These are phyloP conservation scores for Atalantia buxifolia DNA, from an alignment of 345 rosid genomes.

Conservation along the genomic window DNA sequence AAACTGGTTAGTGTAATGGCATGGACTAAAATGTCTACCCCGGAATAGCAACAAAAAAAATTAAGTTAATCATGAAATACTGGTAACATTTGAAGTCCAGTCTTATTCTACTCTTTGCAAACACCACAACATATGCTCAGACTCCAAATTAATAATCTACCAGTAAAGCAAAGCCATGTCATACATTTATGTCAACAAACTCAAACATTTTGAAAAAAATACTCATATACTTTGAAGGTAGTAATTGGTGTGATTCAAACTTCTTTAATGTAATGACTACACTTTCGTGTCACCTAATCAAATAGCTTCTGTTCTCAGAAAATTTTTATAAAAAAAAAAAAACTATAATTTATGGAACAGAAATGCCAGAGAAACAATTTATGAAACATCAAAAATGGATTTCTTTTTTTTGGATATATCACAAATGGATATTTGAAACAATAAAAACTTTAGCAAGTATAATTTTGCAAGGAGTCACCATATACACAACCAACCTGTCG, in stretches of 20 bases:
- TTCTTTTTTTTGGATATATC: no score
- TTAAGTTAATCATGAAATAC: background rate
- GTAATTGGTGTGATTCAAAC: background rate
- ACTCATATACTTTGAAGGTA: background rate
- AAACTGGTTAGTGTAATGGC: background rate
- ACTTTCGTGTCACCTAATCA: background rate
- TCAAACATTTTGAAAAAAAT: background rate
- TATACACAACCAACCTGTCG: constrained; percentile 55
- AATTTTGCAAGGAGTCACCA: background rate
- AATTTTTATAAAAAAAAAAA: no score
- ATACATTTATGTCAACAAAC: background rate
- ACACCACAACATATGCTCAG: background rate
- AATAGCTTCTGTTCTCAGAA: background rate
- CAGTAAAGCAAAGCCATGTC: background rate
- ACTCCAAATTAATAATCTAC: background rate
- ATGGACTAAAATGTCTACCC: background rate
- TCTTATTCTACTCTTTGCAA: background rate
- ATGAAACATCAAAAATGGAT: no score
- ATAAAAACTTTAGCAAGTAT: background rate
- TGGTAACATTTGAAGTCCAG: background rate
- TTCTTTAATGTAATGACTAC: background rate
- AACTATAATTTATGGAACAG: background rate
- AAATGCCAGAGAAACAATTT: background rate
- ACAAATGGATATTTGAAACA: background rate
- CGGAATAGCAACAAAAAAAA: background rate